Percentiles rank a stretch among this genome's conserved stretches.
Evolutionary conservation across 164 flowering plant species (phyloP).

Genomic region (Berberis thunbergii): DNA sequence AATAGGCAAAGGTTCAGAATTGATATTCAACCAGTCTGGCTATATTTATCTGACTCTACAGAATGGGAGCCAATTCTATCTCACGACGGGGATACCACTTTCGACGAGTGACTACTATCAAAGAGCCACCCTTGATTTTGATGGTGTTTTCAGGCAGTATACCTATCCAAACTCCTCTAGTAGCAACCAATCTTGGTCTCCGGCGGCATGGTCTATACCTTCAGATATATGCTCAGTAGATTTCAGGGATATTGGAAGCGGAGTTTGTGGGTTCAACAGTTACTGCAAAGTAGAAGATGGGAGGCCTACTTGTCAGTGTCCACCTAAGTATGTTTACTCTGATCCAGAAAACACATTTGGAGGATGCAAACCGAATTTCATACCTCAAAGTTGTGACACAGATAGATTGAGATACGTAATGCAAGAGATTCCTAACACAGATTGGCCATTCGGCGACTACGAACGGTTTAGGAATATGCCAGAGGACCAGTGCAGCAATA

Average conservation of each 20-base stretch:
- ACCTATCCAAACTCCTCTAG: conserved; percentile 9
- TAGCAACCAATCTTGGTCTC: conserved; percentile 12
- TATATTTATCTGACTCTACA: background rate
- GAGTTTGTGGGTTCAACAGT: conserved; percentile 47
- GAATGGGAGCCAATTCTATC: background rate
- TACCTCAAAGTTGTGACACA: conserved; percentile 18
- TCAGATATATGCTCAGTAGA: conserved; percentile 11
- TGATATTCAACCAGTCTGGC: conserved; percentile 13
- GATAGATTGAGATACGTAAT: conserved; percentile 19
- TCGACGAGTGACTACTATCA: conserved; percentile 8
- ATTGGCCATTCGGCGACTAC: conserved; percentile 37
- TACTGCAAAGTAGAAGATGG: conserved; percentile 22
- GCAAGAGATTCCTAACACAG: conserved; percentile 14
- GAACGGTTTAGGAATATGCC: conserved; percentile 5
- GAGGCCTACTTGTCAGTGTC: conserved; percentile 35
- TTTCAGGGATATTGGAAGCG: conserved; percentile 8
- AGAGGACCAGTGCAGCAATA: conserved; percentile 27
- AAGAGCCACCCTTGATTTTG: conserved; percentile 17
- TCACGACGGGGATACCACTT: background rate
- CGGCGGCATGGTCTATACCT: conserved; percentile 8
- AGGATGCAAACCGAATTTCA: conserved; percentile 39
- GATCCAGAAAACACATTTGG: conserved; percentile 30
- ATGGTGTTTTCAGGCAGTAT: conserved; percentile 23
- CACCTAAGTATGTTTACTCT: conserved; percentile 23
- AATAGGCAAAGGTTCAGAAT: background rate